Base-by-base conservation (phyloP, 352 stramenopile species). In the Globisporangium emineosum region DNA sequence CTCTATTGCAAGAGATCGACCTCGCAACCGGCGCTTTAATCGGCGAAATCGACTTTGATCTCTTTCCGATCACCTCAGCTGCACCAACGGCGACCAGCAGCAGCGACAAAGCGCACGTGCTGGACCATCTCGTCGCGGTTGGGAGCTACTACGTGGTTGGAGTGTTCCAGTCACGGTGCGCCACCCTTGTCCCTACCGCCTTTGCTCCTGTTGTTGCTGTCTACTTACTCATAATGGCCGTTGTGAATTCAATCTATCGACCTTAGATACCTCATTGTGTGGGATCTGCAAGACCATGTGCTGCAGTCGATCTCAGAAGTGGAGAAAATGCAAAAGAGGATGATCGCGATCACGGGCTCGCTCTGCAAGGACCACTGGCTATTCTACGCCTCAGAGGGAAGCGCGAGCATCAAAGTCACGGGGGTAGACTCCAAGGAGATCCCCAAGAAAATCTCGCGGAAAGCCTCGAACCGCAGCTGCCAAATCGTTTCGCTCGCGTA, bases 311-410 rank as follows among this genome's bases (percentile, higher is more conserved):
- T 90, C 32, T 76, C 76, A 3, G 83, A 94, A 40, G 58, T 90
- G 5, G 81, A 90, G 27, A 88, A 88, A 55, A 60, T 79, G 27
- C 77, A 83, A 29, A 88, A 89, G 71, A 71, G 76, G 30, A 81
- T 91, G 55, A 72, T 66, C 4, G 75, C 76, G 6, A 60, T 91
- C 45, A 69, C 82, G 5, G 79, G 64, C 2, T 92, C 86, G 29
- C 67, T 88, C 13, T 88, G 77, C 57, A 64, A 56, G n/a, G 70
- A 85, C 49, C 72, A 75, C 9, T 90, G 78, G 75, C 29, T 94
- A 25, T 93, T 93, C 57, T 94, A 89, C 65, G 71, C 72, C 49
- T 72, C 78, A 27, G 86, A 94, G 58, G 86, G 78, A 7, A 92
- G 83, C 71, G 82, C 87, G 52, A 93, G 77, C 67, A 82, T 94